A percentile compares a stretch with the other conserved stretches of the same genome.
These are phyloP conservation scores for Penicillium malachiteum DNA, from an alignment of 495 filamentous ascomycete genomes.

Conservation along the genomic window DNA sequence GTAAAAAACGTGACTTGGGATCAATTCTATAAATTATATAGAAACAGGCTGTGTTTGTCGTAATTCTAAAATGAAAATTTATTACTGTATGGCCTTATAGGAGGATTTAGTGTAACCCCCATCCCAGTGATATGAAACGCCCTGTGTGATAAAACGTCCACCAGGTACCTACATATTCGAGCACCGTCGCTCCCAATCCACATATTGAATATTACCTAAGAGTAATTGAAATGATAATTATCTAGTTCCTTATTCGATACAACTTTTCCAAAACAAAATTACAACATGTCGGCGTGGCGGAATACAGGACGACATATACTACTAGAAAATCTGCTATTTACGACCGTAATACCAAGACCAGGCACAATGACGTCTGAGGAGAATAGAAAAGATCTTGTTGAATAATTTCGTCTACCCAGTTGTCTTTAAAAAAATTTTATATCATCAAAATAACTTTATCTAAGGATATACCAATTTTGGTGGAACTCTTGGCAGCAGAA, in stretches of 20 bases:
- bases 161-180: slow-evolving; percentile 18
- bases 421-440: not conserved
- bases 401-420: slow-evolving; percentile 6
- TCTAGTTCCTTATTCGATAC: slow-evolving; percentile 3
- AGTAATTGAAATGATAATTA: slow-evolving; percentile 7
- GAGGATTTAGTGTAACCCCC: slow-evolving; percentile 13
- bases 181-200: slow-evolving; percentile 13
- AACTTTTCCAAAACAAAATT: slow-evolving; percentile 12
- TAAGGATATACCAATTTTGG: slow-evolving; percentile 21
- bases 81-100: too few relatives aligned
- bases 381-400: slow-evolving; percentile 9
- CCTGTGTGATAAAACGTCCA: slow-evolving; percentile 21
- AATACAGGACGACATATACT: slow-evolving; percentile 9
- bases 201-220: slow-evolving; percentile 7
- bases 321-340: slow-evolving; percentile 10
- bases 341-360: slow-evolving; percentile 13
- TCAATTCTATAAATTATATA: too few relatives aligned
- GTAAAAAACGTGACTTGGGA: too few relatives aligned
- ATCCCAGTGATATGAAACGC: slow-evolving; percentile 27
- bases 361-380: slow-evolving; percentile 10
- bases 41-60: too few relatives aligned
- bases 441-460: slow-evolving; percentile 22
- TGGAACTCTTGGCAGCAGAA: slow-evolving; percentile 21
- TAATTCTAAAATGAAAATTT: too few relatives aligned
- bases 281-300: slow-evolving; percentile 10